Base-by-base conservation (phyloP, 169 alveolate species). In the Theileria sp. region DNA sequence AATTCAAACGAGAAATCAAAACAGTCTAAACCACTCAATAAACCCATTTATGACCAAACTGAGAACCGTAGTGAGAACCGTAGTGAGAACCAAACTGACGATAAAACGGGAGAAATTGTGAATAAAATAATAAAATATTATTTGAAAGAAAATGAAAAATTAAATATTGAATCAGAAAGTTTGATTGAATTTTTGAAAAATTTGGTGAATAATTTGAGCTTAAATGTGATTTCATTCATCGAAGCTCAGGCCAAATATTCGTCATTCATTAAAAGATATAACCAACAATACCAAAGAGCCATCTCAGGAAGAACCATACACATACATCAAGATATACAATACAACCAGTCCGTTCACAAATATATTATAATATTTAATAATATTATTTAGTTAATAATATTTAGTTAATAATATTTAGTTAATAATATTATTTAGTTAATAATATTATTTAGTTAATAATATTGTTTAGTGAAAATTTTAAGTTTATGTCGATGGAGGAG, bases 401-500 rank as follows among this genome's bases (percentile, higher is more conserved):
- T n/a, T n/a, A n/a, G n/a, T n/a, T n/a, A n/a, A n/a, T n/a, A n/a
- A n/a, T n/a, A n/a, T n/a, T n/a, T n/a, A n/a, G n/a, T 56, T 25
- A 32, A 54, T 54, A 30, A 58, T 23, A 77, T 32, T 32, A 32
- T 5, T 32, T 1, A 32, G 36, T 56, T 25, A 32, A 54, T 54
- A 30, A 58, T 23, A 77, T 32, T 32, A 32, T 5, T 32, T 1
- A 32, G 36, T 32, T 32, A 32, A 32, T 5, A 32, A 32, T 15
- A 28, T 1, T n/a, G 49, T 49, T 10, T 60, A 68, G 85, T 10
- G 86, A 80, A 12, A 64, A 54, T 17, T 84, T 84, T 34, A 75
- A 72, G 51, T 84, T 84, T 69, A 60, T 90, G 79, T 90, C 94
- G 26, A 73, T 77, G 64, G 96, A 93, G 79, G 96, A 93, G 88